Evolutionary conservation across 768 basidiomycete genomes (phyloP), one percentile per base, ranked within the genome.

Genomic region (Leccinum variicolor): DNA sequence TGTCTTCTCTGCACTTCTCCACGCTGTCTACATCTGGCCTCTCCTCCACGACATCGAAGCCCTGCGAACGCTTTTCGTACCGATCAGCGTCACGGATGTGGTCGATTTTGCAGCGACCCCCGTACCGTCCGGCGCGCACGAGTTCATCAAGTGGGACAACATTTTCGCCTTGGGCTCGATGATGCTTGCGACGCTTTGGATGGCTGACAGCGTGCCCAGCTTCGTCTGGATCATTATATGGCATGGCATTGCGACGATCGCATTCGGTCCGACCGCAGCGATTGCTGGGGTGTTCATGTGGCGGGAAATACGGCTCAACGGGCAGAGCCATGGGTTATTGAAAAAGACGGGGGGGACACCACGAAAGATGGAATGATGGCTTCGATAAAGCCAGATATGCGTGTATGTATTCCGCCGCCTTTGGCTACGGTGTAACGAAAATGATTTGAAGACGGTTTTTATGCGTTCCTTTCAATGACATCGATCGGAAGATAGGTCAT

Each of bases 131-230:
- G 53, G 60, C 26, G 57, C 59, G 2, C 58, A 65, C 73, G 51
- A 80, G 53, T 73, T 84, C 45, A 69, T 84, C 41, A 78, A 83
- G 62, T 85, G 82, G 81, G 83, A 85, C 58, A 45, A 73, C 17
- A 57, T 71, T 25, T 73, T 84, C 23, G 75, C 73, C 1, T 67
- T 75, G 33, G 59, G 63, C 15, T 75, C 82, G 5, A 69, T 74
- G 1, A 65, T 78, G n/a, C 56, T 83, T 10, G 77, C 73, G 10
- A 75, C 79, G 13, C 67, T 84, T 7, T 85, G 82, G 81, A 80
- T 82, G 64, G 73, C 75, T 17, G 65, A 66, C 10, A 74, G 63
- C 50, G 6, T 62, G 9, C 64, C 62, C 52, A 72, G 79, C 53
- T 52, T 75, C 9, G 17, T 75, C 8, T 47, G 46, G 17, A 67